Evolutionary conservation across 2,329 filamentous ascomycete genomes (phyloP).

Genomic region (Ophiostoma ips): DNA sequence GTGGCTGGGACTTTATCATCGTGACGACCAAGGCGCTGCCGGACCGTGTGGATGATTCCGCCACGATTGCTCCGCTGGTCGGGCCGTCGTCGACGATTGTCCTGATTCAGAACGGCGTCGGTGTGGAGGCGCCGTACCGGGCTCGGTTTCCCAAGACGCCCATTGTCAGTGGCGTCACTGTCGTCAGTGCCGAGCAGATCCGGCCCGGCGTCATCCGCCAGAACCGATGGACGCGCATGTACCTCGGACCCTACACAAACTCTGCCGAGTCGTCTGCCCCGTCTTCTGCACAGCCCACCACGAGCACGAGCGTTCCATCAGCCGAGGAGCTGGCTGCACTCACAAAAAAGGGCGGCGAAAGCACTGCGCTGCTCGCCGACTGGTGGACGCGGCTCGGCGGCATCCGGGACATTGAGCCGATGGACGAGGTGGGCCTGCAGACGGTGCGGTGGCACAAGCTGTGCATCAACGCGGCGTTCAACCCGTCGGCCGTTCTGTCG

Average conservation of each 20-base stretch:
- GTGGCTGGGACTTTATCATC: slow-evolving; percentile 44
- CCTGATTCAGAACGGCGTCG: slow-evolving; percentile 57
- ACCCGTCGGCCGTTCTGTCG: slow-evolving; percentile 54
- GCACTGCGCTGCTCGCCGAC: slow-evolving; percentile 35
- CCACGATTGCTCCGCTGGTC: slow-evolving; percentile 47
- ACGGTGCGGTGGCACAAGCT: slow-evolving; percentile 64
- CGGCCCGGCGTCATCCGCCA: slow-evolving; percentile 49
- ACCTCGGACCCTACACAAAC: slow-evolving; percentile 50
- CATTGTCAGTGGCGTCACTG: slow-evolving; percentile 55
- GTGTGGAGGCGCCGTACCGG: slow-evolving; percentile 54
- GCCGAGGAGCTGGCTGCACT: neutral
- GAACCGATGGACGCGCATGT: slow-evolving; percentile 61
- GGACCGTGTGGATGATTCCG: slow-evolving; percentile 47
- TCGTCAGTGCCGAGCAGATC: slow-evolving; percentile 54
- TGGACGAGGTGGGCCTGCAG: slow-evolving; percentile 51
- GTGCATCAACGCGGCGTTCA: slow-evolving; percentile 63
- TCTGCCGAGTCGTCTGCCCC: slow-evolving; percentile 14
- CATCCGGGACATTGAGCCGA: slow-evolving; percentile 47
- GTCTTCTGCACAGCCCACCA: neutral
- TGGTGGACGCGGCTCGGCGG: slow-evolving; percentile 43
- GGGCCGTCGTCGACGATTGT: slow-evolving; percentile 41
- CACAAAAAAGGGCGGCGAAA: slow-evolving; percentile 19
- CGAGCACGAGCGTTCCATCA: no score
- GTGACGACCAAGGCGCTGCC: slow-evolving; percentile 59
- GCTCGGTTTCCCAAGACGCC: slow-evolving; percentile 44